Evolutionary conservation across 306 rosid genomes (phyloP).

Genomic region (Cajanus cajan): DNA sequence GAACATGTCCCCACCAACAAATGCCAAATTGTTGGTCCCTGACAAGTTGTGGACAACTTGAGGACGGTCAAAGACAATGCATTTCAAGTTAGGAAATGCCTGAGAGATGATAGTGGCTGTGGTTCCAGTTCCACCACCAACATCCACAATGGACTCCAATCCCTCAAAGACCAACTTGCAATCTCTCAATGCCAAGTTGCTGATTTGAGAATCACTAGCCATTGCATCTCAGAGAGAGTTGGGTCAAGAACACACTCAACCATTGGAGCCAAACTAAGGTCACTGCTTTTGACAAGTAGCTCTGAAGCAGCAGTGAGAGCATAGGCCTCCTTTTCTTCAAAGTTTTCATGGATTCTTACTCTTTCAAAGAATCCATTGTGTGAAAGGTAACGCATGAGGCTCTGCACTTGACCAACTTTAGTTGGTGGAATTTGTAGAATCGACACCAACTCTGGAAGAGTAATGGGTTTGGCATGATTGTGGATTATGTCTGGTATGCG

Average conservation of each 20-base stretch:
- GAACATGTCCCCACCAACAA: no score
- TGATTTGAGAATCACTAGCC: conserved; percentile 46
- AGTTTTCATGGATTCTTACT: background rate
- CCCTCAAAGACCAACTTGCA: conserved; percentile 40
- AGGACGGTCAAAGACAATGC: no score
- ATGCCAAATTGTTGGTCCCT: no score
- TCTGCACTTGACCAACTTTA: conserved; percentile 5
- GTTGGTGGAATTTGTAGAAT: conserved; percentile 35
- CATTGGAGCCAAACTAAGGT: conserved; percentile 28
- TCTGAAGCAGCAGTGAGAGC: conserved; percentile 34
- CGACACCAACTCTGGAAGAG: conserved; percentile 36
- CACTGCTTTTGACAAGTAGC: conserved; percentile 33
- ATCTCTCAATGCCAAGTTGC: conserved; percentile 36
- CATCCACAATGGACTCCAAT: conserved; percentile 33
- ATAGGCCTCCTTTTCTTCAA: conserved; percentile 3
- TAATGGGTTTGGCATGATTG: conserved; percentile 41
- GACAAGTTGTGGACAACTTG: no score
- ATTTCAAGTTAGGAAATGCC: no score
- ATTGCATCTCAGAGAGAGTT: background rate
- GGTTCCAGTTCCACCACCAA: conserved; percentile 37
- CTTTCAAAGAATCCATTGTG: conserved; percentile 38
- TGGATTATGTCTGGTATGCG: conserved; percentile 32
- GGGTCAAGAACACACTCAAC: conserved; percentile 23
- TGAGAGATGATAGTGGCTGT: no score
- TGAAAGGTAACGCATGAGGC: conserved; percentile 43